These are phyloP conservation scores for Talaromyces albobiverticillius DNA, from an alignment of 2,329 filamentous ascomycete genomes.

Conservation along the genomic window DNA sequence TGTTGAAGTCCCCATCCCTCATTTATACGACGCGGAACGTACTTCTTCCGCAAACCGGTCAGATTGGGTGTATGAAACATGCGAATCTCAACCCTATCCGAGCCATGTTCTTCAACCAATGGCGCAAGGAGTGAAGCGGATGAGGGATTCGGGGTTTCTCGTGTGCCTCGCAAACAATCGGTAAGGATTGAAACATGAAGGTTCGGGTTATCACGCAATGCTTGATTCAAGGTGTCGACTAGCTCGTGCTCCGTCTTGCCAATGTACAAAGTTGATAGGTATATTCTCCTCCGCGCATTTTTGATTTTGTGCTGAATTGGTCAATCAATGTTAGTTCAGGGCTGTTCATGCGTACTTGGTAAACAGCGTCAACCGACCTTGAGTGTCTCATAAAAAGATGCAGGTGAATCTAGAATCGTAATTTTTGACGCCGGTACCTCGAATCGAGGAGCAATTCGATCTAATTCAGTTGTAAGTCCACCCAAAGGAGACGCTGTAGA, in stretches of 20 bases:
- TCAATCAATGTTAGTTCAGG: neutral
- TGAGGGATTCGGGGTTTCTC: slow-evolving; percentile 81
- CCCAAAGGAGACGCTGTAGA: slow-evolving; percentile 50
- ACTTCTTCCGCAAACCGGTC: slow-evolving; percentile 77
- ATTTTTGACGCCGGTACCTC: slow-evolving; percentile 79
- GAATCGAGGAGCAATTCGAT: slow-evolving; percentile 87
- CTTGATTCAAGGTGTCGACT: slow-evolving; percentile 72
- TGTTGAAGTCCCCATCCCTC: slow-evolving; percentile 98
- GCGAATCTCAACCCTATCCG: slow-evolving; percentile 80
- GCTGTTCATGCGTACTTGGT: neutral
- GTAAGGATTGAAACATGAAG: slow-evolving; percentile 86
- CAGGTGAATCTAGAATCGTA: slow-evolving; percentile 71
- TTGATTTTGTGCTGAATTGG: slow-evolving; percentile 69
- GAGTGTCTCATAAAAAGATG: slow-evolving; percentile 87
- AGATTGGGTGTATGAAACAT: slow-evolving; percentile 99
- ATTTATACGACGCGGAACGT: slow-evolving; percentile 86
- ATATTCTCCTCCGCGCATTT: slow-evolving; percentile 74
- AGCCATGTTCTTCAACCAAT: slow-evolving; percentile 78
- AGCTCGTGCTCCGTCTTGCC: slow-evolving; percentile 90
- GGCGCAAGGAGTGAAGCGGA: slow-evolving; percentile 85
- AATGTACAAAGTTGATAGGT: slow-evolving; percentile 94
- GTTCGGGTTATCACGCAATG: slow-evolving; percentile 69
- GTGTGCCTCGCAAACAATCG: slow-evolving; percentile 84
- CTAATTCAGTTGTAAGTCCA: slow-evolving; percentile 69
- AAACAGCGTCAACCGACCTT: slow-evolving; percentile 57